Conservation (phyloP, 495 filamentous ascomycete genomes). For the Bombardia bombarda region DNA sequence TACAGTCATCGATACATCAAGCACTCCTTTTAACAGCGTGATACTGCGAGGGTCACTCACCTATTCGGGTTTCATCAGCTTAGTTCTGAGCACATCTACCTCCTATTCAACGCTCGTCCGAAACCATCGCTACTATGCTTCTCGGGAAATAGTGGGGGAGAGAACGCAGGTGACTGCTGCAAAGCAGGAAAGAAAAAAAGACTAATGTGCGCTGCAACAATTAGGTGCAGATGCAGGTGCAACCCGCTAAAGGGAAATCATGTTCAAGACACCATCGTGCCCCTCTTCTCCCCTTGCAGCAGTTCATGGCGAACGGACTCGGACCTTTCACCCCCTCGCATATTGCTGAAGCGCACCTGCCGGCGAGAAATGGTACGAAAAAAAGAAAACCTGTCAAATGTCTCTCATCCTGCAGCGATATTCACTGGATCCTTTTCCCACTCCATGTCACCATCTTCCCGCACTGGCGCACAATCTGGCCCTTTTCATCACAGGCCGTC, state of each 20-base stretch:
- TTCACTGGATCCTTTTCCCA: neutral
- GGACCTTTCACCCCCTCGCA: neutral
- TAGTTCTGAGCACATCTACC: neutral
- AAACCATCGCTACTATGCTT: neutral
- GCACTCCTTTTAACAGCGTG: neutral
- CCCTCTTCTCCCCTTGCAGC: neutral
- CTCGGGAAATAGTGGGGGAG: neutral
- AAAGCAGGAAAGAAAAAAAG: too few species aligned
- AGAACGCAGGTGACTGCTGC: slow-evolving; percentile 1
- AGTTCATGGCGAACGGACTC: neutral
- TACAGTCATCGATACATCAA: neutral
- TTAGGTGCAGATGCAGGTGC: neutral
- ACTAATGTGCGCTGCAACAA: neutral
- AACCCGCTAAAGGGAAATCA: neutral
- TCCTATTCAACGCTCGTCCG: neutral
- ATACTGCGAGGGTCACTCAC: neutral
- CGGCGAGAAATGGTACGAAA: neutral
- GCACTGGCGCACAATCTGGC: neutral
- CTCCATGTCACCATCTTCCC: neutral
- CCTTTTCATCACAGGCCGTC: neutral
- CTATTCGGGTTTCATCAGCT: neutral
- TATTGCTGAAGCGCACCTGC: neutral
- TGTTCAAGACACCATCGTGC: neutral
- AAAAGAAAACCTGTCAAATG: too few species aligned
- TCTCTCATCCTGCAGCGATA: too few species aligned